Percentiles rank a stretch among this genome's conserved stretches.
Conservation (phyloP, 352 stramenopile species). For the Pythium rhizo-oryzae region DNA sequence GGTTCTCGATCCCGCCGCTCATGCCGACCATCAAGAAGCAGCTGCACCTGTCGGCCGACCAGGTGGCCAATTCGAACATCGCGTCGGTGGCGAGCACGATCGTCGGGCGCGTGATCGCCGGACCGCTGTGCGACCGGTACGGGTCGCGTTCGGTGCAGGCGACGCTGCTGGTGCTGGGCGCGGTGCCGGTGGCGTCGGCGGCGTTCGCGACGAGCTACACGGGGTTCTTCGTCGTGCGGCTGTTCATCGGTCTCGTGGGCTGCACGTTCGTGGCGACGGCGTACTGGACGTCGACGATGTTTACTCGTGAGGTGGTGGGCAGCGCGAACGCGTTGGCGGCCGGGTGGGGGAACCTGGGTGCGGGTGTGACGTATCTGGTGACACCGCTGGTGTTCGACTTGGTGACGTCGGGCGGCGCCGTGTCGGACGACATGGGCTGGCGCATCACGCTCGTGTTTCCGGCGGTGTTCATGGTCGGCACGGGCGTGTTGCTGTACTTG, state of each 20-base stretch:
- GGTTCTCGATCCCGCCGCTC: constrained; percentile 94
- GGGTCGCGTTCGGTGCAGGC: constrained; percentile 83
- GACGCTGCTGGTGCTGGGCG: constrained; percentile 68
- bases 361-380: constrained; percentile 84
- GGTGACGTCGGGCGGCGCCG: constrained; percentile 53
- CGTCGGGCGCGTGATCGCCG: constrained; percentile 78
- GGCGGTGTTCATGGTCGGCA: constrained; percentile 76
- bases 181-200: constrained; percentile 81
- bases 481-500: constrained; percentile 72
- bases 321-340: constrained; percentile 92
- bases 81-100: constrained; percentile 88
- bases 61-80: constrained; percentile 93
- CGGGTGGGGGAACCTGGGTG: constrained; percentile 95
- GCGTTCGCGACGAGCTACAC: constrained; percentile 81
- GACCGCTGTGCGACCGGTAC: constrained; percentile 91
- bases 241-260: constrained; percentile 94
- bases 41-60: constrained; percentile 75
- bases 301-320: constrained; percentile 92
- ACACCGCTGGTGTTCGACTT: constrained; percentile 90
- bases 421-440: constrained; percentile 89
- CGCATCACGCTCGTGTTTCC: constrained; percentile 89
- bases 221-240: constrained; percentile 81
- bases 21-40: constrained; percentile 88
- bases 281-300: constrained; percentile 94
- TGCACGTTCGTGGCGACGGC: constrained; percentile 93